These are phyloP conservation scores for Podila verticillata DNA, from an alignment of 192 early-diverging fungal species.

Conservation along the genomic window DNA sequence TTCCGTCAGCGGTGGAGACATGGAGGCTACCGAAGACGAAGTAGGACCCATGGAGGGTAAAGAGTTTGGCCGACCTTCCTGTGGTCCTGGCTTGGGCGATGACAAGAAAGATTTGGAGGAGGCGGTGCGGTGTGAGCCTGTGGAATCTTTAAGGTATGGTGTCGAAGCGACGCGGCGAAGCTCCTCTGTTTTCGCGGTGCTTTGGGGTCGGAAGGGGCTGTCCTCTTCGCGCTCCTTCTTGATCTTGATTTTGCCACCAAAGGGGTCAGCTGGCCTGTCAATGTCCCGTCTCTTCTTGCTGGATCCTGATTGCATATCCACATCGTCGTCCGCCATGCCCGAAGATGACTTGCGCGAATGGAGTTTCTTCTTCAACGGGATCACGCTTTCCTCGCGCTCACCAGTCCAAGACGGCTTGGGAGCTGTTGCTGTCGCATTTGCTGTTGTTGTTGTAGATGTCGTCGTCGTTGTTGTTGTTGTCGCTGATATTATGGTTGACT, in stretches of 20 bases:
- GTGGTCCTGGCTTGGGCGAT: not conserved
- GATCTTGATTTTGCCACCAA: conserved; percentile 46
- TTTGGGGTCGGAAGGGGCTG: conserved; percentile 8
- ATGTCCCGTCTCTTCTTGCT: conserved; percentile 44
- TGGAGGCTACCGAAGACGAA: conserved; percentile 36
- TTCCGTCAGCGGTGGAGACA: conserved; percentile 45
- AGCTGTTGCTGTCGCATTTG: not conserved
- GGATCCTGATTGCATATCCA: conserved; percentile 12
- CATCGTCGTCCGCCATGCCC: conserved; percentile 11
- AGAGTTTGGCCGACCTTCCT: not conserved
- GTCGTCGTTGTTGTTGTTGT: conserved; percentile 4
- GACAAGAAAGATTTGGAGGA: not conserved
- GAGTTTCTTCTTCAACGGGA: conserved; percentile 24
- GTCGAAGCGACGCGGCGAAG: conserved; percentile 32
- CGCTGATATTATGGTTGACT: not conserved
- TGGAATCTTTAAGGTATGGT: conserved; percentile 31
- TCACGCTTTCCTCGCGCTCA: not conserved
- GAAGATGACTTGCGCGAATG: conserved; percentile 19
- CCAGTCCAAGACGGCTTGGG: conserved; percentile 1
- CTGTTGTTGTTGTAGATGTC: not conserved
- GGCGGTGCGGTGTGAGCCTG: not conserved
- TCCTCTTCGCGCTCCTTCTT: conserved; percentile 53
- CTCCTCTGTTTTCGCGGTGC: conserved; percentile 20
- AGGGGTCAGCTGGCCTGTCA: conserved; percentile 29
- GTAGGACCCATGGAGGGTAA: not conserved